Conservation (phyloP, 176 grass and related monocot species). For the Triticum aestivum region DNA sequence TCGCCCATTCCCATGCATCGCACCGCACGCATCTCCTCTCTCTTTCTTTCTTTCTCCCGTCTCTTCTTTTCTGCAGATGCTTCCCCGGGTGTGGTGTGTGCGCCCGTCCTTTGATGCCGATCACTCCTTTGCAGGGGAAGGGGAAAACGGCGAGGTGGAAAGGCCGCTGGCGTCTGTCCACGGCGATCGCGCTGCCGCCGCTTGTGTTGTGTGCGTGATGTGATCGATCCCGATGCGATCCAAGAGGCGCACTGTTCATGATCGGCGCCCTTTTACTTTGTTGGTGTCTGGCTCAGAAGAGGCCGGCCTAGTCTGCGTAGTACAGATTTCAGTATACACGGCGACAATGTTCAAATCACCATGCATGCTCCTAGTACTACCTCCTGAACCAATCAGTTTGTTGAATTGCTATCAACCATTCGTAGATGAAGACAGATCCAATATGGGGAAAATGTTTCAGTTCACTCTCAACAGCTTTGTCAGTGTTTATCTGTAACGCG, state of each 20-base stretch:
- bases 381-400: no score
- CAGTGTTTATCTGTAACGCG: neutral
- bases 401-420: no score
- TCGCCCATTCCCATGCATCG: slow-evolving; percentile 35
- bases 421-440: no score
- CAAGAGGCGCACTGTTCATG: slow-evolving; percentile 1
- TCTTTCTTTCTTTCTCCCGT: neutral
- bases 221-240: slow-evolving; percentile 43
- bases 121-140: neutral
- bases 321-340: neutral
- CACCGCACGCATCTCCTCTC: no score
- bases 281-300: slow-evolving; percentile 32
- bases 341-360: no score
- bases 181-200: neutral
- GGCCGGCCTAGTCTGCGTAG: neutral
- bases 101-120: neutral
- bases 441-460: no score
- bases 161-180: slow-evolving; percentile 11
- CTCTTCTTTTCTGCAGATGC: neutral
- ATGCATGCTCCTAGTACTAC: no score
- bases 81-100: neutral
- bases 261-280: slow-evolving; percentile 18
- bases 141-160: neutral
- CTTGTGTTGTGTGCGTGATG: neutral
- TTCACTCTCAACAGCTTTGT: no score